Base-by-base conservation (phyloP, 805 yeast species). In the Kazachstania kunashirensis region DNA sequence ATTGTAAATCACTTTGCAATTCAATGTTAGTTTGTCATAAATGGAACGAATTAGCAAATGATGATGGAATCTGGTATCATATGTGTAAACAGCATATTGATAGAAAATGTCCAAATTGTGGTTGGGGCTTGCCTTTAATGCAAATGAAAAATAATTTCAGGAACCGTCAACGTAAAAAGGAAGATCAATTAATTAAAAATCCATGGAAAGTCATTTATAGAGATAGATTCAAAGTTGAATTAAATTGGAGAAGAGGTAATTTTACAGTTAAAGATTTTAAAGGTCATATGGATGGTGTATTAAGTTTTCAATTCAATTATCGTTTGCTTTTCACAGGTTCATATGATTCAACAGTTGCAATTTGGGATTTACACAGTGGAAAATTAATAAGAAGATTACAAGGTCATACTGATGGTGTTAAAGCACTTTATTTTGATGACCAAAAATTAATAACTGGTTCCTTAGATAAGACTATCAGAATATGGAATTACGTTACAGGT, bases 31-130 rank as follows among this genome's bases (percentile, higher is more conserved):
- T 92, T 2, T 81, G 88, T 23, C 73, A 76, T 36, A 75, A 73
- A 36, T 92, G 98, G 98, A 78, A 84, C 55, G 65, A 66, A 39
- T 65, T 92, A 40, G 97, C 98, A 1, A 96, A 92, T 59, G 96
- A 89, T 55, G 97, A 92, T 53, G 65, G 94, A 34, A 96, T 92
- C 3, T 92, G 98, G 98, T 92, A 89, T 56, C 88, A 89, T 47
- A 80, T 92, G 86, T 92, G 98, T 55, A 95, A 86, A 56, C 98
- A 92, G 62, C 98, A 92, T 59, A 92, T 92, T 38, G 98, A 92
- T 62, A 71, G 94, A 42, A 92, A 92, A 59, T 92, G 98, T 63
- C 95, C 96, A 27, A 84, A 84, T 53, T 92, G 98, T 63, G 98
- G 98, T 12, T 92, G 98, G 98, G 98, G 98, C 4, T 68, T 92